Conservation (phyloP, 371 early-diverging fungal genomes). For the Syncephalastrum contaminatum region DNA sequence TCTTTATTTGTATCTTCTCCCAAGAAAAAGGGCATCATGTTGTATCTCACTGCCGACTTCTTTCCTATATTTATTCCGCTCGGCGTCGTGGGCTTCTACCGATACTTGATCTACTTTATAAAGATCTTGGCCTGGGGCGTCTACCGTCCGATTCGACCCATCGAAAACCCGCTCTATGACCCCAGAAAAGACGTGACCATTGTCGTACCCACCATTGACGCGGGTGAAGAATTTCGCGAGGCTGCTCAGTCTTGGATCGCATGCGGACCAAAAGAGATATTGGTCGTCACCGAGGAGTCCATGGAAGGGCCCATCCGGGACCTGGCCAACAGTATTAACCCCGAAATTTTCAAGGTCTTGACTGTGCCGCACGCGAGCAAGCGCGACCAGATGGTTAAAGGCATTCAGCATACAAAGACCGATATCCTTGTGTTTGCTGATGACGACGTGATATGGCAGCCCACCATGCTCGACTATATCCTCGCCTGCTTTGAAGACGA, state of each 20-base stretch:
- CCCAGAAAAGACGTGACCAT: constrained; percentile 68
- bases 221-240: constrained; percentile 71
- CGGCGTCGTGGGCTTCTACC: constrained; percentile 73
- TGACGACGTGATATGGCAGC: constrained; percentile 73
- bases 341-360: constrained; percentile 43
- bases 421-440: constrained; percentile 77
- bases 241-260: constrained; percentile 69
- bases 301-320: constrained; percentile 53
- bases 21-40: constrained; percentile 36
- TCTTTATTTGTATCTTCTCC: too few species aligned
- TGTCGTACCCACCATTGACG: constrained; percentile 76
- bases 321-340: constrained; percentile 45
- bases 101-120: constrained; percentile 71
- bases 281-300: constrained; percentile 59
- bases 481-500: constrained; percentile 76
- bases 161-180: constrained; percentile 50
- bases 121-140: constrained; percentile 57
- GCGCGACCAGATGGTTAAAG: constrained; percentile 72
- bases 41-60: constrained; percentile 72
- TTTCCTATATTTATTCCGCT: constrained; percentile 73
- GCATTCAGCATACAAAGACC: constrained; percentile 61
- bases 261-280: constrained; percentile 63
- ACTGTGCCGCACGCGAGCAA: constrained; percentile 65
- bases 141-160: constrained; percentile 54
- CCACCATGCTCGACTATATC: constrained; percentile 61